These are phyloP conservation scores for Canariomyces notabilis DNA, from an alignment of 2,329 filamentous ascomycete genomes.

Conservation along the genomic window DNA sequence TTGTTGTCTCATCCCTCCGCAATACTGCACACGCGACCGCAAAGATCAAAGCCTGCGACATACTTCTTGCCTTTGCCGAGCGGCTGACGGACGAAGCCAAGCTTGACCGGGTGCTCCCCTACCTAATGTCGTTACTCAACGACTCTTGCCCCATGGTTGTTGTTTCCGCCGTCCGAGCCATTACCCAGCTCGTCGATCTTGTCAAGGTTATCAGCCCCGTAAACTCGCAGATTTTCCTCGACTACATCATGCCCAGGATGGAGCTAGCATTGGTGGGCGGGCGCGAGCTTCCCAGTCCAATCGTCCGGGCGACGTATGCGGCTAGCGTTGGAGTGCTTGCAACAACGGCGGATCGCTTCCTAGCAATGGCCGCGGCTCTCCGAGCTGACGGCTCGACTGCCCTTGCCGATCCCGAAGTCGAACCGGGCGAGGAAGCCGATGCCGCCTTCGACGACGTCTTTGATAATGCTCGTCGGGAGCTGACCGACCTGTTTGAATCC, in stretches of 20 bases:
- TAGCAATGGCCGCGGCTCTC: constrained; percentile 87
- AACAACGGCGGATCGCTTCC: constrained; percentile 74
- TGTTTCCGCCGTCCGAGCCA: constrained; percentile 75
- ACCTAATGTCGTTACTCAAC: constrained; percentile 74
- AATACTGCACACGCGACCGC: constrained; percentile 87
- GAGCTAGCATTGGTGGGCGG: constrained; percentile 47
- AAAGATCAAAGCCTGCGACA: constrained; percentile 81
- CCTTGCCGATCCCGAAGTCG: constrained; percentile 71
- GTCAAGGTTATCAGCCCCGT: constrained; percentile 81
- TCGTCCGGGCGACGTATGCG: constrained; percentile 87
- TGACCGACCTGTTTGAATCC: constrained; percentile 76
- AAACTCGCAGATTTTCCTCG: constrained; percentile 64
- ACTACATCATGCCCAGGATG: constrained; percentile 63
- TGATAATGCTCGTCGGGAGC: constrained; percentile 76
- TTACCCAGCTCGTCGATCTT: constrained; percentile 83
- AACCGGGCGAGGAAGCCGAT: constrained; percentile 62
- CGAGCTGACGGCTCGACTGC: constrained; percentile 77
- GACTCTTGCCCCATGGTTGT: constrained; percentile 82
- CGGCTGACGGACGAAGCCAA: constrained; percentile 92
- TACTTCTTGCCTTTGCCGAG: constrained; percentile 87
- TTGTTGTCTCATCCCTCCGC: constrained; percentile 82
- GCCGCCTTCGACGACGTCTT: constrained; percentile 77
- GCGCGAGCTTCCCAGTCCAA: constrained; percentile 51
- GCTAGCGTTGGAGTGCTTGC: constrained; percentile 87
- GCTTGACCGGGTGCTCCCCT: constrained; percentile 86